Conservation (phyloP, 2,329 filamentous ascomycete species). For the Aspergillus sp. region DNA sequence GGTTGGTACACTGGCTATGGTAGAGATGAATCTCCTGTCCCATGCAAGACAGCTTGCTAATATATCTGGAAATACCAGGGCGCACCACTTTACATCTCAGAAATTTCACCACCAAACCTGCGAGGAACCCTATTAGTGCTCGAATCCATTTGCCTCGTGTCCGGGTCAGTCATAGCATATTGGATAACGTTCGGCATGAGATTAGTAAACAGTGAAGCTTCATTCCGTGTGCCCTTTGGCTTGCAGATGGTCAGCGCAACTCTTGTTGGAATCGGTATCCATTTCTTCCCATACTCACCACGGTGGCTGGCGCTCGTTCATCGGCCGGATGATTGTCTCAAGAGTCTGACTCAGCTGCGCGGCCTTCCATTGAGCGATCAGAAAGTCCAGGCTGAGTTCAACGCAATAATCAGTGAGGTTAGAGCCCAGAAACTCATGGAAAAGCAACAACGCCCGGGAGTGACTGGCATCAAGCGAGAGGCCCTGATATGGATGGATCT, state of each 20-base stretch:
- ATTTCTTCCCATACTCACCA: conserved; percentile 60
- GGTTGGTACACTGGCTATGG: conserved; percentile 39
- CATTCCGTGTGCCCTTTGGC: conserved; percentile 49
- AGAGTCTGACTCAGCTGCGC: conserved; percentile 59
- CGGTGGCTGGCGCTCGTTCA: conserved; percentile 69
- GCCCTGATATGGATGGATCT: conserved; percentile 45
- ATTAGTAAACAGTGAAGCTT: conserved; percentile 44
- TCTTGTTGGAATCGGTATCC: conserved; percentile 46
- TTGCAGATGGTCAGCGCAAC: conserved; percentile 49
- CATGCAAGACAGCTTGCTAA: no score
- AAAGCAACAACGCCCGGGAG: background rate
- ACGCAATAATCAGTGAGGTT: conserved; percentile 53
- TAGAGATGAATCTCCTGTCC: conserved; percentile 8
- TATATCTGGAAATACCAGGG: background rate
- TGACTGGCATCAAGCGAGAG: background rate
- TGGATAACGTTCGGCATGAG: conserved; percentile 58
- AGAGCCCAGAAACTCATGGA: background rate
- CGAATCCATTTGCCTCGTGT: conserved; percentile 27
- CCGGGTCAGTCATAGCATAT: conserved; percentile 50
- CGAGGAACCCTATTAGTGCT: conserved; percentile 25
- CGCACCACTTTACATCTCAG: conserved; percentile 54
- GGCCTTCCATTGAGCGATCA: conserved; percentile 55
- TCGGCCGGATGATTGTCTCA: conserved; percentile 65
- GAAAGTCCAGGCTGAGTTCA: conserved; percentile 60
- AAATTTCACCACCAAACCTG: conserved; percentile 40